Base-by-base conservation (phyloP, 192 early-diverging fungal species). In the Coemansia sp. region DNA sequence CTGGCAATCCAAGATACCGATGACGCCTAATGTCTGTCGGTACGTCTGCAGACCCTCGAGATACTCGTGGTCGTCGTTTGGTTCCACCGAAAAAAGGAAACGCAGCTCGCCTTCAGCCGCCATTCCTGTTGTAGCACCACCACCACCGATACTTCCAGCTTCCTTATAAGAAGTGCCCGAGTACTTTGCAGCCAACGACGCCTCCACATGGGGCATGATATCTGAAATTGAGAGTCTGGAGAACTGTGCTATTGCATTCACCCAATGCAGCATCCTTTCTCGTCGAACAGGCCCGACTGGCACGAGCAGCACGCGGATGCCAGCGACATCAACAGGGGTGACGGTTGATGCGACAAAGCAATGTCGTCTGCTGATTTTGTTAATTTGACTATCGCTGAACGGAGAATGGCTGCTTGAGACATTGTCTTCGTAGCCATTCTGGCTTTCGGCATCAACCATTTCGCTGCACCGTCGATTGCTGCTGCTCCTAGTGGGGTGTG, bases 21-120 rank as follows among this genome's bases (percentile, higher is more conserved):
- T 65, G 0, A 84, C 75, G 32, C 83, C 83, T 49, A 84, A 53
- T 5, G 69, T 61, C 61, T 77, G 83, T 26, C 83, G 61, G 72
- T 80, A 72, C 56, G 78, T 84, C 64, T 84, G 83, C 49, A 84
- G 57, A 18, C 78, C 77, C 56, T 80, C 83, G 59, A 84, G 53
- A 44, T 80, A 70, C 72, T 77, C 83, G 57, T 79, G 78, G 37
- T 76, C 82, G 41, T 70, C 68, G 56, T 44, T 64, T 15, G 57
- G 49, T 32, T 42, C 47, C 0, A 61, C 48, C 0, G 68, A 53
- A 42, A 79, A 84, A 5, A 64, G 47, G 37, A 84, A 70, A 50
- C 71, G 74, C 58, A 82, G 38, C 26, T 68, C 62, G 21, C 71
- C 71, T 56, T 74, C 77, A 0, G 65, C 60, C 38, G 56, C 68